Evolutionary conservation across 2,329 filamentous ascomycete species (phyloP), one percentile per base, ranked within the genome.

Genomic region (Diplodia scrobiculata): DNA sequence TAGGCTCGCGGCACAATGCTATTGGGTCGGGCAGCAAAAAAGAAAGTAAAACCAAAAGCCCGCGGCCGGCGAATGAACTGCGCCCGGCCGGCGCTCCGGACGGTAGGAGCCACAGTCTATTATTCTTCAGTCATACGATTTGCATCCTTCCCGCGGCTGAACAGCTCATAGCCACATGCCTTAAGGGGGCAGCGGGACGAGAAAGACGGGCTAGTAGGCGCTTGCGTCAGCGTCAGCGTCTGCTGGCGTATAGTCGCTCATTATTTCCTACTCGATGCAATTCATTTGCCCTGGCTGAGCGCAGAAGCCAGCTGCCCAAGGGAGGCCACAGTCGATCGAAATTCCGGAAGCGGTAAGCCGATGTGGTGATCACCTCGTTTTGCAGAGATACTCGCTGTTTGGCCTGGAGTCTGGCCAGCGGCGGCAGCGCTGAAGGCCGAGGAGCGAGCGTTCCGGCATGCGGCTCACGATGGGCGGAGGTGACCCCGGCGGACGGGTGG

Each of bases 331-430:
- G 63, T 65, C 63, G 63, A 65, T 65, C 63, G 38, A 65, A 65
- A 65, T 65, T 54, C 63, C 63, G 48, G 29, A 65, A 53, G 11
- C 17, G 38, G 63, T 65, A 65, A 65, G 63, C 38, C 51, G 50
- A 19, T 36, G 38, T 47, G 63, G 17, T 36, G 27, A 65, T 65
- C 63, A n/a, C 17, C 17, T 50, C 25, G n/a, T 10, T 32, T 9
- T 58, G 36, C 36, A 38, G 5, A 27, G 47, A 14, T 19, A 13
- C 34, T 13, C 29, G 2, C 34, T 34, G 29, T 7, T 36, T 19
- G 25, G 34, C 14, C 51, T 19, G 4, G 27, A n/a, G 14, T 27
- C 51, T 34, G 32, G 52, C n/a, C 32, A 21, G 34, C 5, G 3
- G 36, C n/a, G 13, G 25, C 3, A 58, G 2, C 4, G 54, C 34